Evolutionary conservation across 2,329 filamentous ascomycete species (phyloP), one percentile per base, ranked within the genome.

Genomic region (Fusarium chuoi): DNA sequence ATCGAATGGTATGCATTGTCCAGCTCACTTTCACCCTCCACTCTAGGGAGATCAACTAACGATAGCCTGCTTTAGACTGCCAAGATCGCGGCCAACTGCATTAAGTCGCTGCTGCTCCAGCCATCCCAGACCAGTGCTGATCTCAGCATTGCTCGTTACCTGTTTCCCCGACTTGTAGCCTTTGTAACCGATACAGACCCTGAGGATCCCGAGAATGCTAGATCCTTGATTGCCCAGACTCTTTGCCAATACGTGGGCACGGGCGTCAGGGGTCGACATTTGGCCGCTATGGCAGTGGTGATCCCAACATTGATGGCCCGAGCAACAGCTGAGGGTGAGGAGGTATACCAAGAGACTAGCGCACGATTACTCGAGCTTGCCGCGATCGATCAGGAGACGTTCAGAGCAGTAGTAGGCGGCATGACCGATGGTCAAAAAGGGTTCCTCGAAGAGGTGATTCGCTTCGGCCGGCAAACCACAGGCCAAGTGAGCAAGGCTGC

Each of bases 31-130:
- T 17, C 18, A 46, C 38, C 42, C 18, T 17, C 9, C 28, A 41
- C 36, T 22, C 46, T 35, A 30, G 48, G 51, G 48, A 54, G 36
- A 18, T 36, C 30, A 46, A 52, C 64, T 64, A 38, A 76, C 57
- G 49, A 61, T 70, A 57, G 39, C 78, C 61, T 76, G 49, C 14
- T 22, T 33, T 64, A 92, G 90, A 96, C 94, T 4, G 93, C 94
- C 62, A 97, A 94, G 79, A 95, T 98, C 63, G 95, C 96, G 3
- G 93, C 94, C 70, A 95, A 94, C 79, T 99, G 96, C 82, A 90
- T 96, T 75, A 91, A 95, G 64, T 96, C 95, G 13, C 88, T 98
- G 13, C 87, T 98, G 36, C 85, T 98, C 7, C 86, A 92, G 76
- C 84, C 89, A 60, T 85, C 89, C 58, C 85, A 90, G 73, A 88